These are phyloP conservation scores for Carex sylvatica DNA, from an alignment of 202 grass and related monocot species.

Conservation along the genomic window DNA sequence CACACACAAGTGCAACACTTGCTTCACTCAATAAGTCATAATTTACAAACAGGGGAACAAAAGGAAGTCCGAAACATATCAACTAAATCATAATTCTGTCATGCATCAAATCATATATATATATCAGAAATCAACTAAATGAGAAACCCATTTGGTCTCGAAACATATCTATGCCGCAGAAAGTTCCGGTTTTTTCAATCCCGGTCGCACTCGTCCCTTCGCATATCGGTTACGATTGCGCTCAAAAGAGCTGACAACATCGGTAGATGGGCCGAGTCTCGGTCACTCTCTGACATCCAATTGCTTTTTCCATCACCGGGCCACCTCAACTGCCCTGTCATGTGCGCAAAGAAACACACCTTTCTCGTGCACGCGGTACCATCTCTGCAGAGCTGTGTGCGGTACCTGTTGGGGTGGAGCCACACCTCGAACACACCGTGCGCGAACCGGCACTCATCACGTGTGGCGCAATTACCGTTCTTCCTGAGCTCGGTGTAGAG, in stretches of 20 bases:
- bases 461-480: conserved; percentile 36
- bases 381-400: conserved; percentile 52
- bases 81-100: too few species aligned
- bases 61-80: too few species aligned
- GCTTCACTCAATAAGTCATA: too few species aligned
- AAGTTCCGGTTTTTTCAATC: neutral
- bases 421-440: conserved; percentile 87
- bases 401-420: conserved; percentile 76
- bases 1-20: too few species aligned
- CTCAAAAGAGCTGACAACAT: neutral
- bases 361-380: conserved; percentile 44
- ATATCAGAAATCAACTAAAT: conserved; percentile 21
- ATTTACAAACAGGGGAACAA: too few species aligned
- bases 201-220: neutral
- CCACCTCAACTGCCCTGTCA: conserved; percentile 43
- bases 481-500: conserved; percentile 54
- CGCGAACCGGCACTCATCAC: conserved; percentile 43
- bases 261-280: neutral
- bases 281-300: neutral
- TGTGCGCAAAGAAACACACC: conserved; percentile 89
- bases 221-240: neutral
- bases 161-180: conserved; percentile 4
- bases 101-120: too few species aligned
- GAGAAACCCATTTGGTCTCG: conserved; percentile 22
- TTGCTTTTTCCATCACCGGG: neutral